Evolutionary conservation across 805 yeast species (phyloP).

Genomic region (Metschnikowia kunwiensis): DNA sequence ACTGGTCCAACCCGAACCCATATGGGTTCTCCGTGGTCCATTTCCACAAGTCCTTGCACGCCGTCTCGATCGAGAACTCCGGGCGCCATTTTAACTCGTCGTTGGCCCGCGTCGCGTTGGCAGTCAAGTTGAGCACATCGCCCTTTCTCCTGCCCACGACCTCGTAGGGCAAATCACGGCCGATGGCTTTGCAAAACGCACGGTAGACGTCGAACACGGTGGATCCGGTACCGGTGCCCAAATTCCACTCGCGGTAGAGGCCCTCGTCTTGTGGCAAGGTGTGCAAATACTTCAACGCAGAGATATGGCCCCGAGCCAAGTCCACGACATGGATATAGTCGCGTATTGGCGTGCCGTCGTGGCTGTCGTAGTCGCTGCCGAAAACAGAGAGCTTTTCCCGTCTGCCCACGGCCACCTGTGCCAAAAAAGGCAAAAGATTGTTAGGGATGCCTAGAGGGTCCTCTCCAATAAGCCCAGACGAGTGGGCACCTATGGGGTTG

Average conservation of each 20-base stretch:
- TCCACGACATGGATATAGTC: conserved; percentile 83
- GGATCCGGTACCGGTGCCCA: conserved; percentile 79
- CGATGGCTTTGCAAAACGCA: conserved; percentile 64
- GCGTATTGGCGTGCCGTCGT: conserved; percentile 79
- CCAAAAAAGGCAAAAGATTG: conserved; percentile 69
- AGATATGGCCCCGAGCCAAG: conserved; percentile 71
- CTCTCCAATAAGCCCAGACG: conserved; percentile 76
- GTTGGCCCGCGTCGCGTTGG: conserved; percentile 65
- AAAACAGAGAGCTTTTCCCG: conserved; percentile 63
- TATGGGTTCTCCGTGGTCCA: conserved; percentile 71
- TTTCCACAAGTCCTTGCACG: conserved; percentile 72
- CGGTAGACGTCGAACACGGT: conserved; percentile 70
- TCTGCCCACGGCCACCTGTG: conserved; percentile 75
- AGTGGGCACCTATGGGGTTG: conserved; percentile 86
- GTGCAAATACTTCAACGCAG: conserved; percentile 61
- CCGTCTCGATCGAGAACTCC: conserved; percentile 50
- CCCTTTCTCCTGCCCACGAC: conserved; percentile 69
- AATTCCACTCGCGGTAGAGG: conserved; percentile 72
- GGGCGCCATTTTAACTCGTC: conserved; percentile 65
- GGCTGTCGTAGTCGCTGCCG: conserved; percentile 67
- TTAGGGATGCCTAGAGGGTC: conserved; percentile 78
- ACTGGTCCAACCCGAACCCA: conserved; percentile 46
- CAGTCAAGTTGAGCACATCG: conserved; percentile 73
- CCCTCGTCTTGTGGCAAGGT: conserved; percentile 36
- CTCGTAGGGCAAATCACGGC: conserved; percentile 60